These are phyloP conservation scores for Didymella arachidicola DNA, from an alignment of 2,329 filamentous ascomycete species.

Conservation along the genomic window DNA sequence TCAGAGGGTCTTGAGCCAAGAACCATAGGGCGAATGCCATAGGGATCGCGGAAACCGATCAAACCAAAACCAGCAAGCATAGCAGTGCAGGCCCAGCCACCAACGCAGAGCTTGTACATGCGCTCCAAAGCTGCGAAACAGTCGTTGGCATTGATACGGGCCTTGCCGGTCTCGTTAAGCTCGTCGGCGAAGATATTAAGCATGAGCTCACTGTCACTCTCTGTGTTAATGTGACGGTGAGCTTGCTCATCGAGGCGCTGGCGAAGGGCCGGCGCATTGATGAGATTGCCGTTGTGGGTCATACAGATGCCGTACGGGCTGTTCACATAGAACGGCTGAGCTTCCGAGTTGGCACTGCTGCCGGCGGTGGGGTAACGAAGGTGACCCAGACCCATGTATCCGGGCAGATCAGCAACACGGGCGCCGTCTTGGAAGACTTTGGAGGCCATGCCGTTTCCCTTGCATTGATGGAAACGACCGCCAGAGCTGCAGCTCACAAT, in stretches of 20 bases:
- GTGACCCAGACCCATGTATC: conserved; percentile 87
- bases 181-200: conserved; percentile 88
- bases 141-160: conserved; percentile 79
- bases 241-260: conserved; percentile 78
- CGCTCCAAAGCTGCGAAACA: conserved; percentile 74
- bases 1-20: conserved; percentile 76
- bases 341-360: conserved; percentile 82
- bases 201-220: conserved; percentile 86
- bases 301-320: conserved; percentile 81
- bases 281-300: conserved; percentile 87
- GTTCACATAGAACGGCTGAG: conserved; percentile 94
- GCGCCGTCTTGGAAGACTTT: conserved; percentile 85
- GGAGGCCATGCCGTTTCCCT: conserved; percentile 86
- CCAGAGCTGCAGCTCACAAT: conserved; percentile 78
- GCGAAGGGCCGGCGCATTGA: conserved; percentile 76
- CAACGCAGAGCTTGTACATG: conserved; percentile 76
- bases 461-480: conserved; percentile 86
- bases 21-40: conserved; percentile 84
- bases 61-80: conserved; percentile 86
- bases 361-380: conserved; percentile 90
- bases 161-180: conserved; percentile 80
- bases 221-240: conserved; percentile 87
- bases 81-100: conserved; percentile 80
- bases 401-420: conserved; percentile 75
- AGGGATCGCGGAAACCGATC: conserved; percentile 78